Base-by-base conservation (phyloP, 163 green algal genomes). In the Scenedesmus sp. region DNA sequence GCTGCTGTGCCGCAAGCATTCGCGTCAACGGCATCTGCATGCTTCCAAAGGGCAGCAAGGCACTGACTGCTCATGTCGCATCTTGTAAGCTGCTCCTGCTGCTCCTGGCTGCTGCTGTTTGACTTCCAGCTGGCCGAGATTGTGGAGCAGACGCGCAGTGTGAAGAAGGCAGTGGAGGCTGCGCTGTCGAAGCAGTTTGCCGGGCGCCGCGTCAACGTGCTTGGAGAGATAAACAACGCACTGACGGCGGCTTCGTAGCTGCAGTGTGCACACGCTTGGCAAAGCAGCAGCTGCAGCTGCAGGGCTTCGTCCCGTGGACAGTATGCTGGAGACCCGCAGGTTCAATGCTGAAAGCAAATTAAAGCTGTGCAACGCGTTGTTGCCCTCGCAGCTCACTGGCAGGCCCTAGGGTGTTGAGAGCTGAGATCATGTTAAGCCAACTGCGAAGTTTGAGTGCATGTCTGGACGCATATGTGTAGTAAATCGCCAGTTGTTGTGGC, bases 221-320 rank as follows among this genome's bases (percentile, higher is more conserved):
- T 96, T 82, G 96, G 96, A 3, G 95, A 97, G 61, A 95, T 97
- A 81, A 96, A 96, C 79, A 94, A 93, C 35, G 93, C 92, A n/a
- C 88, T 94, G 18, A 81, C 90, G n/a, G 79, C 61, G 35, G 26
- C 83, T 30, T 40, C 81, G 12, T 91, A 53, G 43, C 40, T 59
- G 78, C 26, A 80, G 72, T 22, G 9, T 24, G 46, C 33, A 80
- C 7, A n/a, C n/a, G n/a, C n/a, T n/a, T n/a, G n/a, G n/a, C n/a
- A n/a, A n/a, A n/a, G n/a, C 70, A 80, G 33, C 70, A 56, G 49
- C 49, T 56, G 49, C 49, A 20, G 49, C 15, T 56, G 13, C 13
- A 13, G 13, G 13, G 1, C 13, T 56, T 56, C 0, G 49, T 13
- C 13, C 13, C 49, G 49, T 56, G 49, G n/a, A n/a, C n/a, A n/a